These are phyloP conservation scores for Austroboletus niveus DNA, from an alignment of 1,284 basidiomycete species.

Conservation along the genomic window DNA sequence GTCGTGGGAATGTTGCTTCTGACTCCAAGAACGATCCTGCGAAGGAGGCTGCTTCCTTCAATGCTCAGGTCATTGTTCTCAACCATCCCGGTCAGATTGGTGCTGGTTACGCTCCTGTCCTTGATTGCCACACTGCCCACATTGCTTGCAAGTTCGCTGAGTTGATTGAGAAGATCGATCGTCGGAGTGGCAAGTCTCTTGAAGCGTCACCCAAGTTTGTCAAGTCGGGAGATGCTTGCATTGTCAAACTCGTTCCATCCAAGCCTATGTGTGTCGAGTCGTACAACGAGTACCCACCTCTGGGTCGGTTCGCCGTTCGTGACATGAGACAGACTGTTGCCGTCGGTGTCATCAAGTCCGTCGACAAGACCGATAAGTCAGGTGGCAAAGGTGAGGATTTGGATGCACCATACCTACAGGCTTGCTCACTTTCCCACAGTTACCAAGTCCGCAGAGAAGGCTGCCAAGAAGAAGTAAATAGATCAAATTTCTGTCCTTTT, in stretches of 20 bases:
- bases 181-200: conserved; percentile 92
- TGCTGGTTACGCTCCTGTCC: conserved; percentile 95
- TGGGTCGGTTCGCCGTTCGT: conserved; percentile 98
- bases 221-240: conserved; percentile 95
- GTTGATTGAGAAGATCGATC: conserved; percentile 99
- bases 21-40: conserved; percentile 99
- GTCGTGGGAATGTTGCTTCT: conserved; percentile 98
- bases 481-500: conserved; percentile 58
- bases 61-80: conserved; percentile 99
- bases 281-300: conserved; percentile 97
- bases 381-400: conserved; percentile 72
- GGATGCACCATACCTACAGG: conserved; percentile 10
- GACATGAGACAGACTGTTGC: conserved; percentile 99
- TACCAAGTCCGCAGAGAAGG: conserved; percentile 96
- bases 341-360: conserved; percentile 95
- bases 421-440: conserved; percentile 45
- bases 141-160: conserved; percentile 99
- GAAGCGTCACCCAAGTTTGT: conserved; percentile 93
- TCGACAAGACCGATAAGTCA: conserved; percentile 88
- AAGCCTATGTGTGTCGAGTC: conserved; percentile 99
- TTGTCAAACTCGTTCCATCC: conserved; percentile 95
- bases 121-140: conserved; percentile 99
- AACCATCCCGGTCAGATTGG: conserved; percentile 99
- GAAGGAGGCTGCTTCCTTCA: conserved; percentile 99
- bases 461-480: conserved; percentile 94